Percentiles rank a stretch among this genome's conserved stretches.
phyloP scores from a whole-genome alignment of 106 monocot genomes.

The Cymbidium sinense region DNA sequence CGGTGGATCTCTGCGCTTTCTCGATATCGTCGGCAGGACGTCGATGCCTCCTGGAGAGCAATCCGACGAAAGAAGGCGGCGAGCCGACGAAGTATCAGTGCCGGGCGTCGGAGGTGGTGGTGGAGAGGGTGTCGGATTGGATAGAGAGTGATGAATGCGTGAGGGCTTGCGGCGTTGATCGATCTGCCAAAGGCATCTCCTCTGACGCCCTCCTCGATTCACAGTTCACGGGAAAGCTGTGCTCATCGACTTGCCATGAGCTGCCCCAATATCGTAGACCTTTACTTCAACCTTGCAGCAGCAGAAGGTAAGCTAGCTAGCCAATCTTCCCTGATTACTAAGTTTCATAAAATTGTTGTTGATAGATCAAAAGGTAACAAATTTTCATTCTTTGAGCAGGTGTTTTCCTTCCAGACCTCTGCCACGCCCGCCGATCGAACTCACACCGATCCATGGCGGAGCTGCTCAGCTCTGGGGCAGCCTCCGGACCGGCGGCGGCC shows the following conservation, averaged over 20 bases:
- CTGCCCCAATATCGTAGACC: slow-evolving; percentile 27
- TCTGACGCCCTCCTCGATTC: slow-evolving; percentile 20
- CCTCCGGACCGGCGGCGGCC: neutral
- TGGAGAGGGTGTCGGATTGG: slow-evolving; percentile 11
- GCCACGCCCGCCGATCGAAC: slow-evolving; percentile 22
- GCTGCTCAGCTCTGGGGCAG: neutral
- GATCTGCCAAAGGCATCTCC: slow-evolving; percentile 20
- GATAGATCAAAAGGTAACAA: neutral
- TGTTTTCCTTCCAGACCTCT: slow-evolving; percentile 43
- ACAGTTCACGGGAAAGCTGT: slow-evolving; percentile 14
- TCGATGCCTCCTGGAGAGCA: slow-evolving; percentile 39
- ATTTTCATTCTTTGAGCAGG: slow-evolving; percentile 20
- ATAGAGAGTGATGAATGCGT: slow-evolving; percentile 29
- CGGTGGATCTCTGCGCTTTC: slow-evolving; percentile 20
- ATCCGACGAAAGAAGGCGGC: neutral
- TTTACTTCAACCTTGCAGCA: slow-evolving; percentile 33
- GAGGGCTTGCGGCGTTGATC: slow-evolving; percentile 21
- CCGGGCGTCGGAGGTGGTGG: slow-evolving; percentile 14
- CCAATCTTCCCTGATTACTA: neutral
- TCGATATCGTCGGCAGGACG: slow-evolving; percentile 24
- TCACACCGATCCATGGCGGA: neutral
- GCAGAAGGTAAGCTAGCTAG: slow-evolving; percentile 6
- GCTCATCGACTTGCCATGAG: slow-evolving; percentile 13
- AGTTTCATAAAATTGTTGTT: neutral
- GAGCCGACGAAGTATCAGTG: neutral